Evolutionary conservation across 2,329 filamentous ascomycete species (phyloP).

Genomic region (Cladosporium sp.): DNA sequence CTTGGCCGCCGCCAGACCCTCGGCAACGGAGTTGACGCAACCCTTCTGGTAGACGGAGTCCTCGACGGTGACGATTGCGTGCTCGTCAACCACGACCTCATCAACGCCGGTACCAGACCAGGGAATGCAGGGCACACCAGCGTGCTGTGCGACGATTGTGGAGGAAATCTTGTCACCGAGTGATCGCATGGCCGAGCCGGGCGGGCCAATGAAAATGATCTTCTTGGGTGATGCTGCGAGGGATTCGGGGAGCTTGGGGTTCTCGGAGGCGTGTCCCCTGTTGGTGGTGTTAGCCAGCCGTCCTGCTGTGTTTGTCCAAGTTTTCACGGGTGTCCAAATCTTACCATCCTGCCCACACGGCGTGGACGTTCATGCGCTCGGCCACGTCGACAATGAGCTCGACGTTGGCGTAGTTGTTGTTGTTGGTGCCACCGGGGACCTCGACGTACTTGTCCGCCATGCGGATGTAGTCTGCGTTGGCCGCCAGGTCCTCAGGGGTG

Average conservation of each 20-base stretch:
- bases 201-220: conserved; percentile 98
- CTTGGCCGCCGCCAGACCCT: conserved; percentile 68
- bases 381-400: conserved; percentile 98
- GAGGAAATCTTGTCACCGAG: conserved; percentile 99
- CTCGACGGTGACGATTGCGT: conserved; percentile 86
- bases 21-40: conserved; percentile 82
- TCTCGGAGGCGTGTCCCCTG: conserved; percentile 96
- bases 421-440: conserved; percentile 97
- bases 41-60: conserved; percentile 83
- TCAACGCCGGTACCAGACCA: conserved; percentile 95
- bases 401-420: conserved; percentile 99
- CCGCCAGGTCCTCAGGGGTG: conserved; percentile 92
- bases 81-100: conserved; percentile 67
- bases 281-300: conserved; percentile 19
- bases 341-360: conserved; percentile 98
- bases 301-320: background rate
- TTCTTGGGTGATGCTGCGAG: conserved; percentile 94
- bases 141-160: conserved; percentile 97
- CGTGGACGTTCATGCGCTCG: conserved; percentile 96
- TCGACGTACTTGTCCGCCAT: conserved; percentile 99
- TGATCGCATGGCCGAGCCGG: conserved; percentile 96
- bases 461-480: conserved; percentile 98
- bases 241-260: conserved; percentile 93
- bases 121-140: conserved; percentile 93
- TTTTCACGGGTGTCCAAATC: conserved; percentile 25